Evolutionary conservation across 1,139 yeast species (phyloP).

Genomic region (Kodamaea suecica): DNA sequence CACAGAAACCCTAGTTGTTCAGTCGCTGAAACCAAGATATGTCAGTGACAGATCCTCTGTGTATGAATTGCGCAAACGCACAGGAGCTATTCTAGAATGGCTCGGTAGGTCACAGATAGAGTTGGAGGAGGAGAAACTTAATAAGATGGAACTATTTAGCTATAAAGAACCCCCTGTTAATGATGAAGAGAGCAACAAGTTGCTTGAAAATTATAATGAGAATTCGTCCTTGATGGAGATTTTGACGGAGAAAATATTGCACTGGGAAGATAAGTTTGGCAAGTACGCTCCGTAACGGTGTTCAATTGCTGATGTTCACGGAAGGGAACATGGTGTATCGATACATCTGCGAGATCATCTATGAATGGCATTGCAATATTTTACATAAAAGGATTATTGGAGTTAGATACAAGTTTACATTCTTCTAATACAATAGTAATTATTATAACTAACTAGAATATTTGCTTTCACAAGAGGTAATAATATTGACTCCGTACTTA

Average conservation of each 20-base stretch:
- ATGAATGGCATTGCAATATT: too few species aligned
- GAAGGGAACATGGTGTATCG: too few species aligned
- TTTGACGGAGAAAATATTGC: slow-evolving; percentile 62
- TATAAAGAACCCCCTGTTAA: slow-evolving; percentile 15
- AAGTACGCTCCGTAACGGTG: slow-evolving; percentile 45
- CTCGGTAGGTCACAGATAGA: slow-evolving; percentile 82
- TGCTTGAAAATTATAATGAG: slow-evolving; percentile 50
- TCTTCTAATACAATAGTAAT: too few species aligned
- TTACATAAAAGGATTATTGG: too few species aligned
- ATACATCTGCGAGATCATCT: too few species aligned
- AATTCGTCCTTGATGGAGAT: slow-evolving; percentile 65
- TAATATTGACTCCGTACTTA: too few species aligned
- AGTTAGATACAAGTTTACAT: too few species aligned
- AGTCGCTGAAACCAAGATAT: slow-evolving; percentile 76
- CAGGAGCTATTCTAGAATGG: slow-evolving; percentile 88
- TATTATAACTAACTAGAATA: too few species aligned
- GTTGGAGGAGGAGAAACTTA: slow-evolving; percentile 63
- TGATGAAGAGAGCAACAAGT: slow-evolving; percentile 33
- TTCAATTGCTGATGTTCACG: too few species aligned
- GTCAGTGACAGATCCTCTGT: slow-evolving; percentile 74
- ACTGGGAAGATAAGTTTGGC: slow-evolving; percentile 78
- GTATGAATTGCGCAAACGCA: slow-evolving; percentile 80
- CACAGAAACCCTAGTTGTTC: slow-evolving; percentile 48
- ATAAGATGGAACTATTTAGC: slow-evolving; percentile 48
- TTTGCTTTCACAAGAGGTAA: too few species aligned